A percentile compares a stretch with the other conserved stretches of the same genome.
These are phyloP conservation scores for Verticillium dahliae DNA, from an alignment of 2,329 filamentous ascomycete species.

Conservation along the genomic window DNA sequence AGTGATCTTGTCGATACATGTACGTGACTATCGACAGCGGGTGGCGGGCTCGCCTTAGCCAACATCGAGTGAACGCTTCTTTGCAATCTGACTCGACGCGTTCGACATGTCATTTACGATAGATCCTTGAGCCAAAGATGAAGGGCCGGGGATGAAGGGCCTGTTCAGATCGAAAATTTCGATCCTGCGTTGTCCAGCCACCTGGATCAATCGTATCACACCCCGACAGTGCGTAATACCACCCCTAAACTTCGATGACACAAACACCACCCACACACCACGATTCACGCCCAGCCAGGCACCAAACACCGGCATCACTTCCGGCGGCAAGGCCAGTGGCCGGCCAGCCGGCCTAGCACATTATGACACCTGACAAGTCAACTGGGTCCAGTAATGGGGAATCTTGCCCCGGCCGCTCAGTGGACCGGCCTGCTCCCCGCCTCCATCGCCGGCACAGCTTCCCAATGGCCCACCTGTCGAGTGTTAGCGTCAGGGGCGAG, in stretches of 20 bases:
- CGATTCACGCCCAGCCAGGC: neutral
- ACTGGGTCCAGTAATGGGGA: neutral
- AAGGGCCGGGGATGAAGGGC: no score
- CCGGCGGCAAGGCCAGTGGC: neutral
- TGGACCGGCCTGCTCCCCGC: neutral
- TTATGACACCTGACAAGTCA: neutral
- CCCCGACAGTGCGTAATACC: neutral
- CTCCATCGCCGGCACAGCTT: neutral
- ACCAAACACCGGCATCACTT: neutral
- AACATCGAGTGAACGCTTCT: neutral
- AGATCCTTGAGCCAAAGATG: no score
- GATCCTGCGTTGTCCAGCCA: neutral
- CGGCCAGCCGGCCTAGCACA: neutral
- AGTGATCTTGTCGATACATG: neutral
- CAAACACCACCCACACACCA: neutral
- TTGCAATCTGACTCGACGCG: neutral
- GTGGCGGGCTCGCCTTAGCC: neutral
- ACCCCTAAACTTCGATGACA: neutral
- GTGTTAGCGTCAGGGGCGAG: neutral
- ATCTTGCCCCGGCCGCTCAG: neutral
- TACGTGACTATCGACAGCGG: neutral
- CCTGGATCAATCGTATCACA: neutral
- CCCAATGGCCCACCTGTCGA: neutral
- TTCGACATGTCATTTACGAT: neutral
- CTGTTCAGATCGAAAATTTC: neutral